Percentiles rank a stretch among this genome's conserved stretches.
These are phyloP conservation scores for Picea abies DNA, from an alignment of 83 land plant species.

Conservation along the genomic window DNA sequence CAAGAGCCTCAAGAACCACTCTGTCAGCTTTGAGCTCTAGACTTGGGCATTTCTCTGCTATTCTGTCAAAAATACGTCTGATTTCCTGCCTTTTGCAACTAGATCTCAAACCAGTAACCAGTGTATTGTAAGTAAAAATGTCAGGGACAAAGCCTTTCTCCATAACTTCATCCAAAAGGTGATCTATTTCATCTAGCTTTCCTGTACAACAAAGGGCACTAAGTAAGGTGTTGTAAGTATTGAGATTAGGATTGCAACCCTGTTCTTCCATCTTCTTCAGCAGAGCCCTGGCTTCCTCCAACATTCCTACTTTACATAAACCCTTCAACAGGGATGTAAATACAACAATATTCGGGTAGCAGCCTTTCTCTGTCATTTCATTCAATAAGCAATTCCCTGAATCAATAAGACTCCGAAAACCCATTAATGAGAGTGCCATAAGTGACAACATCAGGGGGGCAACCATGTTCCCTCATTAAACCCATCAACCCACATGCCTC, in stretches of 20 bases:
- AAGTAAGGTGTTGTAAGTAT: conserved; percentile 17
- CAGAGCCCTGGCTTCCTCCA: conserved; percentile 9
- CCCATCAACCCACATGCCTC: conserved; percentile 27
- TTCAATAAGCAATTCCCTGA: conserved; percentile 30
- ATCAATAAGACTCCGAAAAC: conserved; percentile 26
- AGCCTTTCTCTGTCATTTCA: conserved; percentile 26
- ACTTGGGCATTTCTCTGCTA: background rate
- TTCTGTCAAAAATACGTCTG: background rate
- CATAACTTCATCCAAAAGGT: conserved; percentile 10
- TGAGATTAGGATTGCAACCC: conserved; percentile 16
- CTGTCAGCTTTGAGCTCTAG: background rate
- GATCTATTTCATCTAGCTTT: background rate
- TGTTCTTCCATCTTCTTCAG: background rate
- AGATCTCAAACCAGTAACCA: conserved; percentile 7
- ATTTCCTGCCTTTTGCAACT: background rate
- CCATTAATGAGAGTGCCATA: conserved; percentile 31
- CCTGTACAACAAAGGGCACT: conserved; percentile 5
- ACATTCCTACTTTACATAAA: background rate
- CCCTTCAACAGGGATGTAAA: conserved; percentile 28
- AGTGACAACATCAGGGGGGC: conserved; percentile 22
- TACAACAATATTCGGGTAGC: conserved; percentile 10
- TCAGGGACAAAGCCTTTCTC: background rate
- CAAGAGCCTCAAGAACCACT: background rate
- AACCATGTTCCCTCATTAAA: conserved; percentile 32
- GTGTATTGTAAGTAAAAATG: conserved; percentile 5